Base-by-base conservation (phyloP, 768 basidiomycete genomes). In the Leccinum longicurvipes region DNA sequence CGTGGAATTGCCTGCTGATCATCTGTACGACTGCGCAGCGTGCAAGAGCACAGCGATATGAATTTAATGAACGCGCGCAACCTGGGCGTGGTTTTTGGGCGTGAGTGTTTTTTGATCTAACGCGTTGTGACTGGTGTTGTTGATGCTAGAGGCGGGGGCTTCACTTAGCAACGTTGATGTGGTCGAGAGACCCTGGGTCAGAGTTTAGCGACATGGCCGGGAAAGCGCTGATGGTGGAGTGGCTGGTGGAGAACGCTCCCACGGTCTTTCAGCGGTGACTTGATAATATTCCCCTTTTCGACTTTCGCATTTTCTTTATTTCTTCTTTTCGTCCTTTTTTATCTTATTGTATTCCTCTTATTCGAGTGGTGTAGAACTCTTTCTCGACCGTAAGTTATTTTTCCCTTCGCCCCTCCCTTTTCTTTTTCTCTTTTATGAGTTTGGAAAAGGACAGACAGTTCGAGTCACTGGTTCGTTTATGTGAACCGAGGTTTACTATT, bases 131-230 rank as follows among this genome's bases (percentile, higher is more conserved):
- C 36, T n/a, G 10, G n/a, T n/a, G 31, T 28, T 14, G 32, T 50
- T 64, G 50, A 59, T 29, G 5, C 8, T 12, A 32, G 28, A 12
- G 34, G 9, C 15, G 12, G 39, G 36, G 11, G 34, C 28, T 56
- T 27, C 34, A 51, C 59, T 51, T 67, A 98, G 95, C 96, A 11
- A 98, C 96, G 1, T 78, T 99, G 19, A 91, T 98, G 87, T 84
- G 91, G 64, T 95, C 96, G 8, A 81, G 83, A 31, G 89, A 95
- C 68, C 85, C 89, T 4, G 79, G 81, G 25, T 84, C 91, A 17
- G 97, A 98, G 74, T 98, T 98, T 75, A 89, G 86, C 65, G 96
- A 99, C 71, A 98, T 98, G 91, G 95, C 92, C 8, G 92, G 93
- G 51, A 98, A 96, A 73, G 92, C 96, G 6, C 80, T 94, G 56